Conservation (phyloP, 2,329 filamentous ascomycete genomes). For the Scopulariopsis brevicaulis region DNA sequence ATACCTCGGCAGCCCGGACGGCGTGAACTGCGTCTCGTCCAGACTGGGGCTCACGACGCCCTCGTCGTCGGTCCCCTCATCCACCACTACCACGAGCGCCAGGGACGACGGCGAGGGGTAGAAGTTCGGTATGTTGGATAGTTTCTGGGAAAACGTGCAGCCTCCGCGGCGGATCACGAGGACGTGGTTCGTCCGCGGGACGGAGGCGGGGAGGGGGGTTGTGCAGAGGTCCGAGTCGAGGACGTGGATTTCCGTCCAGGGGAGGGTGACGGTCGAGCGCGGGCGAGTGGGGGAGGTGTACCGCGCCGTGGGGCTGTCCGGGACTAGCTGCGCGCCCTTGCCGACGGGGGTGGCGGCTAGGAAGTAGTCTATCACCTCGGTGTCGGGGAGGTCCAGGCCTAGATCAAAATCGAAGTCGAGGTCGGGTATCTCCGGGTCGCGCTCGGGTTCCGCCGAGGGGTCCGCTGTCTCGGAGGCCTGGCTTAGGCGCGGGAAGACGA, state of each 20-base stretch:
- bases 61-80: constrained; percentile 19
- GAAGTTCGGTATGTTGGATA: constrained; percentile 74
- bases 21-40: constrained; percentile 61
- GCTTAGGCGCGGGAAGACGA: constrained; percentile 7
- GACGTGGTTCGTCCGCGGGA: constrained; percentile 53
- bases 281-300: constrained; percentile 29
- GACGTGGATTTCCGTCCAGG: constrained; percentile 62
- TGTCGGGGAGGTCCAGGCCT: constrained; percentile 20
- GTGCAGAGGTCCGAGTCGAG: constrained; percentile 54
- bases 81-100: constrained; percentile 71
- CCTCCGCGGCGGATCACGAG: constrained; percentile 73
- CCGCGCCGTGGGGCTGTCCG: constrained; percentile 44
- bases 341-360: constrained; percentile 42
- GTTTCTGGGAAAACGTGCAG: constrained; percentile 75
- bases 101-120: constrained; percentile 48
- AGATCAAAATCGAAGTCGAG: constrained; percentile 12
- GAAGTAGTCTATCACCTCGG: constrained; percentile 26
- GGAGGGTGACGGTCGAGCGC: constrained; percentile 32
- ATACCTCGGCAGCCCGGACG: constrained; percentile 54
- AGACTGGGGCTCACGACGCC: constrained; percentile 52
- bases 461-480: constrained; percentile 6
- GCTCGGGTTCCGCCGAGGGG: neutral
- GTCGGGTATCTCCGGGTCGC: constrained; percentile 1
- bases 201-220: constrained; percentile 37
- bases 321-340: constrained; percentile 56